Evolutionary conservation across 129 eudicot species (phyloP), one percentile per base, ranked within the genome.

Genomic region (Sambucus nigra): DNA sequence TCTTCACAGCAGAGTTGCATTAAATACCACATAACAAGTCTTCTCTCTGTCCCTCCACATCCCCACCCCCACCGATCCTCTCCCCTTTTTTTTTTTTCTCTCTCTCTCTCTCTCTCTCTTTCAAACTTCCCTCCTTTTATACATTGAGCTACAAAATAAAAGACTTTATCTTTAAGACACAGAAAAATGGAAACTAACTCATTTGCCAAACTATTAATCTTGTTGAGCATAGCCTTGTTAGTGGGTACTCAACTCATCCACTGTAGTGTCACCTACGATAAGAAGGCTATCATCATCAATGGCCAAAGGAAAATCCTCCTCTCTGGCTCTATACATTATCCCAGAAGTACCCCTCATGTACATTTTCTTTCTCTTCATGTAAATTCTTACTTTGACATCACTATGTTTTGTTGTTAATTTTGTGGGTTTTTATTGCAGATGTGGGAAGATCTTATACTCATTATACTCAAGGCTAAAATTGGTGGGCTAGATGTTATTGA

Each of bases 321-420:
- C 63, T 83, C 96, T 54, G 96, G 96, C 60, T 83, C 96, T 48
- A 88, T 88, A 62, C 96, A 88, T 75, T 88, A 88, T 47, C 96
- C 96, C 27, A 83, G 96, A 80, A 88, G 96, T 61, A 80, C 91
- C 65, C 96, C 96, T 65, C 78, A 88, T 4, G 96, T 88, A 77
- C 22, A 4, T 32, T 19, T 8, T 27, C 22, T 10, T 8, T 26
- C 38, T 16, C 47, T 3, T 41, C 41, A 3, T n/a, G n/a, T n/a
- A n/a, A n/a, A n/a, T 32, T 16, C 65, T 57, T 45, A 7, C 42
- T 35, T 15, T 35, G n/a, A n/a, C 13, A 35, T 8, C 8, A 1
- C 3, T 53, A 41, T 17, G 23, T 18, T 35, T 32, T 29, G 32
- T 44, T 26, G 46, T 56, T 25, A 19, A 7, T 32, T 41, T 63